These are phyloP conservation scores for Niebla homalea DNA, from an alignment of 495 filamentous ascomycete species.

Conservation along the genomic window DNA sequence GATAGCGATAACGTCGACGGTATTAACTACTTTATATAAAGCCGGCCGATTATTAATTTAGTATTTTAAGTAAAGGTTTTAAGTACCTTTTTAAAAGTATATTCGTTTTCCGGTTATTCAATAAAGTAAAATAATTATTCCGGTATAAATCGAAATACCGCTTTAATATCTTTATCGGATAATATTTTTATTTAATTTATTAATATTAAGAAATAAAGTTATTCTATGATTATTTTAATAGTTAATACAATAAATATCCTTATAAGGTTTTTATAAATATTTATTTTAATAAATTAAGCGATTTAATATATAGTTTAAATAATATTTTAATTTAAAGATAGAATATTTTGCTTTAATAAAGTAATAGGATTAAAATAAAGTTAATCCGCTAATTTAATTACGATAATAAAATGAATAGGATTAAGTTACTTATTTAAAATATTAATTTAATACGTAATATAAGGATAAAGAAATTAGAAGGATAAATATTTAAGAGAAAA, in stretches of 20 bases:
- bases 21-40: neutral
- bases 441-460: neutral
- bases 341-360: neutral
- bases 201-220: neutral
- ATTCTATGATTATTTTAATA: neutral
- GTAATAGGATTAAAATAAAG: too few relatives aligned
- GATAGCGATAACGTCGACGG: too few relatives aligned
- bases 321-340: constrained; percentile 1
- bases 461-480: neutral
- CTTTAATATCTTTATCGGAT: neutral
- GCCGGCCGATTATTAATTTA: too few relatives aligned
- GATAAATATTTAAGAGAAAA: too few relatives aligned
- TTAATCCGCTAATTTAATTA: neutral
- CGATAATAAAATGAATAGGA: neutral
- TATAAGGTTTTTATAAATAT: too few relatives aligned
- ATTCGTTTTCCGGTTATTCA: neutral
- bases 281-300: neutral
- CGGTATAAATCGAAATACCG: neutral
- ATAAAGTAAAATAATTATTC: neutral
- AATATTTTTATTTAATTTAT: neutral
- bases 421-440: neutral
- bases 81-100: constrained; percentile 3
- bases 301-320: neutral
- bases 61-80: too few relatives aligned
- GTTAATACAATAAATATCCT: neutral